A percentile compares a stretch with the other conserved stretches of the same genome.
Conservation (phyloP, 192 early-diverging fungal species). For the Linnemannia schmuckeri region DNA sequence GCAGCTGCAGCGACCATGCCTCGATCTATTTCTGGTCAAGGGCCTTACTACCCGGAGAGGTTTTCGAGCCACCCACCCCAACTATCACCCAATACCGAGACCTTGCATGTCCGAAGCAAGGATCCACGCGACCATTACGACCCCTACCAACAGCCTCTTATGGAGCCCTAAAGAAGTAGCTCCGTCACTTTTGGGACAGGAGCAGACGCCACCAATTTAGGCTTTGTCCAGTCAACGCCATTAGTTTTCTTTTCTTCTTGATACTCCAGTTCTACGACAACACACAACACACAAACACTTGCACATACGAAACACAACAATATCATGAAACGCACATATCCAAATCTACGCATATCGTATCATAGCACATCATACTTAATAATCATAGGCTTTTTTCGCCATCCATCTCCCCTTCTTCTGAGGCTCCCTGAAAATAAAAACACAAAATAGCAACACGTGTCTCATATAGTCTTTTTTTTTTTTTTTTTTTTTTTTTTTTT, state of each 20-base stretch:
- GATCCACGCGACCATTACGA: slow-evolving; percentile 14
- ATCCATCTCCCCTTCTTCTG: background rate
- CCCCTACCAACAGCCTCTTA: slow-evolving; percentile 11
- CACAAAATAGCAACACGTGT: background rate
- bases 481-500: background rate
- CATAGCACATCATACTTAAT: background rate
- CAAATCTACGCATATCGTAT: slow-evolving; percentile 9
- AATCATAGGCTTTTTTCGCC: background rate
- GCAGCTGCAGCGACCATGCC: background rate
- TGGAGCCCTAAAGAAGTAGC: slow-evolving; percentile 14
- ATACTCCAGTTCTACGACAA: background rate
- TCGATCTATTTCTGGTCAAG: slow-evolving; percentile 23
- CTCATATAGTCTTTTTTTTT: background rate
- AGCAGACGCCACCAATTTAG: background rate
- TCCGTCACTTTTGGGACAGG: background rate
- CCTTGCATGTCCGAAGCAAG: slow-evolving; percentile 11
- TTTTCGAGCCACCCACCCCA: background rate
- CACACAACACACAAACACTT: background rate
- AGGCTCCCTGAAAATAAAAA: background rate
- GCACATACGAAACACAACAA: slow-evolving; percentile 12
- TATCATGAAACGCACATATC: background rate
- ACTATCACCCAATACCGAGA: background rate
- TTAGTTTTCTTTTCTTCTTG: background rate
- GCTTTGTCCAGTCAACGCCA: background rate
- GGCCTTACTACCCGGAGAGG: background rate